Percentiles rank a stretch among this genome's conserved stretches.
These are phyloP conservation scores for Aurantiochytrium sp. DNA, from an alignment of 108 stramenopile species.

Conservation along the genomic window DNA sequence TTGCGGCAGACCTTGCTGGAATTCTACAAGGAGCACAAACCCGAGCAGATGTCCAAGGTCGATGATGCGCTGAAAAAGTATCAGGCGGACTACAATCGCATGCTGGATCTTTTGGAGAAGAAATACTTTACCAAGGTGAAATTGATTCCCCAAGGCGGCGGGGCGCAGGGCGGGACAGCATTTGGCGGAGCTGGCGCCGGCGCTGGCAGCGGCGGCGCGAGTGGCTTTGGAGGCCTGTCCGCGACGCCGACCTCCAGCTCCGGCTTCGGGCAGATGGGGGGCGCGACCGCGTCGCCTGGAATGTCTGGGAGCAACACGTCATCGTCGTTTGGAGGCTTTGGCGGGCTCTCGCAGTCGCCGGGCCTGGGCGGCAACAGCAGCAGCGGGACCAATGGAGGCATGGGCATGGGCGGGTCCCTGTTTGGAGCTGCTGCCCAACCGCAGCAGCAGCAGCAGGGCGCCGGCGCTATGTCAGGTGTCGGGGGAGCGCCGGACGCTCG, in stretches of 20 bases:
- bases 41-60: neutral
- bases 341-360: neutral
- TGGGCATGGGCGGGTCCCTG: neutral
- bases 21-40: neutral
- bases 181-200: too few relatives aligned
- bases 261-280: neutral
- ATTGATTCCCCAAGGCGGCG: neutral
- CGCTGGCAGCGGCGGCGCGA: too few relatives aligned
- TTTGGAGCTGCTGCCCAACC: neutral
- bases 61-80: slow-evolving; percentile 12
- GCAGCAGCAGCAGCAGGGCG: neutral
- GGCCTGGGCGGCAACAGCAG: too few relatives aligned
- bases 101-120: neutral
- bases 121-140: slow-evolving; percentile 19
- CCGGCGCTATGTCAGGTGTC: neutral
- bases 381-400: too few relatives aligned
- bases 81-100: neutral
- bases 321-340: neutral
- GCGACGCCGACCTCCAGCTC: neutral
- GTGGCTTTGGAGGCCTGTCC: neutral
- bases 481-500: neutral
- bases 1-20: neutral
- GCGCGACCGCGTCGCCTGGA: neutral
- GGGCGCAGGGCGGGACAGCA: too few relatives aligned
- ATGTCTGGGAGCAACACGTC: neutral